These are phyloP conservation scores for Phyllosticta citriasiana DNA, from an alignment of 2,329 filamentous ascomycete genomes.

Conservation along the genomic window DNA sequence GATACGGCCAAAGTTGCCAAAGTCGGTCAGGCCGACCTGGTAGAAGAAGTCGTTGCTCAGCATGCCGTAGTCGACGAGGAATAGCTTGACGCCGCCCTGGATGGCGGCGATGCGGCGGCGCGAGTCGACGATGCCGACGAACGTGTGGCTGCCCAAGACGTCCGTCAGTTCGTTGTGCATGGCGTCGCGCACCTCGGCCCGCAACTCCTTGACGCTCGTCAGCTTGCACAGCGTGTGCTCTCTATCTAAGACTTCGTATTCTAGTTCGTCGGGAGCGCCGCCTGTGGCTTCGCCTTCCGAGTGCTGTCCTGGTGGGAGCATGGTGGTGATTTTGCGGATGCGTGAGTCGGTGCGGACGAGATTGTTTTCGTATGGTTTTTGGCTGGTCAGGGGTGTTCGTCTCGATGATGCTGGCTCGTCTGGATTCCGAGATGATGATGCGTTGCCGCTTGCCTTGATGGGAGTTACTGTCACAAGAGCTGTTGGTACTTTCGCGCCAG, in stretches of 20 bases:
- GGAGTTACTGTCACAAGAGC: slow-evolving; percentile 12
- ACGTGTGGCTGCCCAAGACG: slow-evolving; percentile 77
- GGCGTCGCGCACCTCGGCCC: slow-evolving; percentile 65
- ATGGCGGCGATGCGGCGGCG: slow-evolving; percentile 80
- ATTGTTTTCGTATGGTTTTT: slow-evolving; percentile 68
- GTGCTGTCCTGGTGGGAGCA: slow-evolving; percentile 57
- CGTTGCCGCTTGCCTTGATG: slow-evolving; percentile 15
- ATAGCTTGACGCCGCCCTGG: slow-evolving; percentile 85
- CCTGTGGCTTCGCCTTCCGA: slow-evolving; percentile 27
- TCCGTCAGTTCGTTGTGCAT: slow-evolving; percentile 83
- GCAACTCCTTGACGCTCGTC: slow-evolving; percentile 75
- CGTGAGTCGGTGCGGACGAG: slow-evolving; percentile 83
- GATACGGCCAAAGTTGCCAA: slow-evolving; percentile 85
- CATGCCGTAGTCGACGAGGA: slow-evolving; percentile 86
- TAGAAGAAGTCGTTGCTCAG: slow-evolving; percentile 85
- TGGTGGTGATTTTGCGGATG: slow-evolving; percentile 88
- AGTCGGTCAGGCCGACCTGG: slow-evolving; percentile 87
- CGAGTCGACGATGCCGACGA: slow-evolving; percentile 87
- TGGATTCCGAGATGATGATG: slow-evolving; percentile 12
- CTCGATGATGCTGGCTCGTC: not conserved
- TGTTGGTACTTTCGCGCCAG: slow-evolving; percentile 45
- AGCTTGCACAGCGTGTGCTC: slow-evolving; percentile 62
- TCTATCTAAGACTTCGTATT: slow-evolving; percentile 64
- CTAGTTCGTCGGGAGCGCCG: slow-evolving; percentile 39
- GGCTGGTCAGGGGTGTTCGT: slow-evolving; percentile 16